phyloP scores from a whole-genome alignment of 148 eudicot genomes.

The Cornus florida region DNA sequence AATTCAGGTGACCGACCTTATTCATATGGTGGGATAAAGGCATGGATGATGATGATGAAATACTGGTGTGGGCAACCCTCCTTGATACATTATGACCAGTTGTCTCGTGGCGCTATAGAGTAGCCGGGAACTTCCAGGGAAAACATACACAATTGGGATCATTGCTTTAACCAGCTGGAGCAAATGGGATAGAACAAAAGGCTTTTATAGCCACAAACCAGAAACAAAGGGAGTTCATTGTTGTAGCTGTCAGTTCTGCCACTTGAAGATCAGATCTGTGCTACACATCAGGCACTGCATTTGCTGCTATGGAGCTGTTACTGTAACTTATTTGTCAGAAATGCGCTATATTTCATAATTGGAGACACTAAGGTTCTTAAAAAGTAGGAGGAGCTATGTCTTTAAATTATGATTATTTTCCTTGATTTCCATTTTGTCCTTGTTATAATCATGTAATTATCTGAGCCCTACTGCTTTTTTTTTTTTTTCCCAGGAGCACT shows the following conservation, averaged over 20 bases:
- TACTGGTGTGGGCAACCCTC: too few relatives aligned
- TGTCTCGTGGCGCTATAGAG: too few relatives aligned
- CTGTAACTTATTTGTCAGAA: neutral
- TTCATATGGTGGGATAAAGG: too few relatives aligned
- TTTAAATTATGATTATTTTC: conserved; percentile 3
- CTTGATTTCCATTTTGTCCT: neutral
- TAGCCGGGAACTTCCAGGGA: too few relatives aligned
- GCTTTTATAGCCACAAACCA: neutral
- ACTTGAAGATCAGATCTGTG: neutral
- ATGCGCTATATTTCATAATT: neutral
- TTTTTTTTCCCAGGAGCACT: conserved; percentile 65
- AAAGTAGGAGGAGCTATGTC: neutral
- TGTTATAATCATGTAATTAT: neutral
- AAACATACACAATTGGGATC: too few relatives aligned
- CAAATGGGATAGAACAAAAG: neutral
- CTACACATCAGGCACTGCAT: neutral
- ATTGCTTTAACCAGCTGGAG: conserved; percentile 3
- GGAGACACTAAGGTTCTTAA: neutral
- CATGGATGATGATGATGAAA: too few relatives aligned
- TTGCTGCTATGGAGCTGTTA: conserved; percentile 2
- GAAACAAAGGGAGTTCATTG: too few relatives aligned
- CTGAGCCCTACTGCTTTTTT: neutral
- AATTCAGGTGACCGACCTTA: too few relatives aligned
- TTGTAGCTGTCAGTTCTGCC: neutral
- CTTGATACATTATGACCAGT: too few relatives aligned